Conservation (phyloP, 495 filamentous ascomycete genomes). For the Podospora conica region DNA sequence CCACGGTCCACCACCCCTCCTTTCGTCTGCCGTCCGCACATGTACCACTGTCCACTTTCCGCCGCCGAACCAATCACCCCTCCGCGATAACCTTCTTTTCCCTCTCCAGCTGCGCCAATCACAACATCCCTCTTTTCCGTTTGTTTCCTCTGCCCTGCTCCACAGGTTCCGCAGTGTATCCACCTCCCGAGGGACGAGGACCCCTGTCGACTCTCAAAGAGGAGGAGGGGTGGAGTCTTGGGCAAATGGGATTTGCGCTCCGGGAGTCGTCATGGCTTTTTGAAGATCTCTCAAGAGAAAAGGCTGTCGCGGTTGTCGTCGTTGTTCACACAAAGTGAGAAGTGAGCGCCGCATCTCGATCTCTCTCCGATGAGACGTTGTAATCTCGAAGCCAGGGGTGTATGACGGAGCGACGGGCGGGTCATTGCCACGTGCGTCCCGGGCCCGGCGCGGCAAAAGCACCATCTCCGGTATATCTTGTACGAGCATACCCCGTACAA, state of each 20-base stretch:
- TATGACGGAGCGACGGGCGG: background rate
- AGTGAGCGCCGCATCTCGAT: background rate
- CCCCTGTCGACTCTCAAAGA: too few species aligned
- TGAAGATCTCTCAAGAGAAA: background rate
- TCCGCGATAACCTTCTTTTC: constrained; percentile 4
- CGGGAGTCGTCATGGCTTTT: background rate
- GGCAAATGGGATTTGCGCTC: background rate
- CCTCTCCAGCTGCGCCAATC: background rate
- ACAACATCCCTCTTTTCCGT: background rate
- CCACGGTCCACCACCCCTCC: background rate
- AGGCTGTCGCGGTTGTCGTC: too few species aligned
- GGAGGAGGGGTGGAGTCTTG: background rate
- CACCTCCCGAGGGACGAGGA: background rate
- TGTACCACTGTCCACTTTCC: background rate
- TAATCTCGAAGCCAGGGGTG: constrained; percentile 3
- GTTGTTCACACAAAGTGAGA: background rate
- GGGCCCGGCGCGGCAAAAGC: background rate
- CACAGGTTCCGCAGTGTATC: background rate
- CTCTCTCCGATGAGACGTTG: constrained; percentile 3
- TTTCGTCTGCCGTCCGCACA: background rate
- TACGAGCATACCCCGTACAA: background rate
- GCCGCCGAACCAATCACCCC: background rate
- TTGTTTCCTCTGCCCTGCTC: background rate
- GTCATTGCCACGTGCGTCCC: background rate
- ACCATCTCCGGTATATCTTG: background rate